Conservation (phyloP, 192 early-diverging fungal species). For the Rhizoclosmatium globosum region DNA sequence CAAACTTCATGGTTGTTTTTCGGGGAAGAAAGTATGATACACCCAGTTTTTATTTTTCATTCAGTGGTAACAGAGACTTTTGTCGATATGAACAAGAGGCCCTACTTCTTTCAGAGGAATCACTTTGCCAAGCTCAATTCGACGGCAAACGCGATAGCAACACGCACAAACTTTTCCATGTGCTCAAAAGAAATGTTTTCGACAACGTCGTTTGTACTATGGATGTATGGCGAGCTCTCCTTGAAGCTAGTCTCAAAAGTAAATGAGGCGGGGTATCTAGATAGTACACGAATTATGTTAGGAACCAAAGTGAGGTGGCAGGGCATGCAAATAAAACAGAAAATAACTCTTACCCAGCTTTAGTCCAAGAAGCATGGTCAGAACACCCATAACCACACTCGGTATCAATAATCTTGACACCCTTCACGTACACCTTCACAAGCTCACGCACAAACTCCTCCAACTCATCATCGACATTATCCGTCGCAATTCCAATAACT, state of each 20-base stretch:
- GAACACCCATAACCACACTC: conserved; percentile 82
- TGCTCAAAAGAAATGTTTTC: conserved; percentile 84
- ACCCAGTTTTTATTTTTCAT: too few species aligned
- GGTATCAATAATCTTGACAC: conserved; percentile 70
- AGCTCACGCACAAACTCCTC: conserved; percentile 60
- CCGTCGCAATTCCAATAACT: conserved; percentile 80
- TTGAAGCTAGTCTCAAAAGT: conserved; percentile 64
- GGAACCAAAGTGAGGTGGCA: too few species aligned
- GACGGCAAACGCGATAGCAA: conserved; percentile 84
- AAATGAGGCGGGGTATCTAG: conserved; percentile 79
- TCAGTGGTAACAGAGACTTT: too few species aligned
- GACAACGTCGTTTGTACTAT: conserved; percentile 79
- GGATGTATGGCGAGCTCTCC: conserved; percentile 63
- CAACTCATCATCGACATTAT: conserved; percentile 75
- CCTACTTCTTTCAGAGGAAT: not conserved
- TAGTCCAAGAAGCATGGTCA: conserved; percentile 93
- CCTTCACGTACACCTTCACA: conserved; percentile 65
- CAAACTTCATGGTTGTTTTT: too few species aligned
- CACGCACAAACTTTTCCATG: conserved; percentile 88
- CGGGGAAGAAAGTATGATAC: too few species aligned
- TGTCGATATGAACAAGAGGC: too few species aligned
- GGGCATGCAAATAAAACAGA: too few species aligned
- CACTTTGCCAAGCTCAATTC: conserved; percentile 59
- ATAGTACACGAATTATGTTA: too few species aligned
- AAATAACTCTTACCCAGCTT: conserved; percentile 60